phyloP scores from a whole-genome alignment of 2,329 filamentous ascomycete species.

The Leptodontidium sp. region DNA sequence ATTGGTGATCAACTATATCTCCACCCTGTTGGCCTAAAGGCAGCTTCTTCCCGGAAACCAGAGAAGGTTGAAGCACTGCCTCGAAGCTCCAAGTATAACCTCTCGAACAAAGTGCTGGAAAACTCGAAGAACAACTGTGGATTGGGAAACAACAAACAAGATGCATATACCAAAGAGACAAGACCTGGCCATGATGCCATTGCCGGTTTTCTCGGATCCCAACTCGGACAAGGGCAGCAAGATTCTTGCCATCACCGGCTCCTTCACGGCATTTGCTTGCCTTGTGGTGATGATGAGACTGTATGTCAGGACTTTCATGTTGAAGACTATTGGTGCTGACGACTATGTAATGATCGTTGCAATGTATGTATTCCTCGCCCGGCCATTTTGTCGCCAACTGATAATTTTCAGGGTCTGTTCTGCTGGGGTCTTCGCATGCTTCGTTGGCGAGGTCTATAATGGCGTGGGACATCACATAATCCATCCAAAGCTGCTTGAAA shows the following conservation, averaged over 20 bases:
- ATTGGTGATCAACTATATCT: slow-evolving; percentile 28
- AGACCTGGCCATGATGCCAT: background rate
- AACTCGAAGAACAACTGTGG: slow-evolving; percentile 4
- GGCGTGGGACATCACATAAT: slow-evolving; percentile 54
- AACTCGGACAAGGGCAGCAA: slow-evolving; percentile 46
- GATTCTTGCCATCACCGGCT: slow-evolving; percentile 51
- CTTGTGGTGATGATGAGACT: slow-evolving; percentile 51
- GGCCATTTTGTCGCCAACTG: background rate
- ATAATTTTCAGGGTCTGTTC: slow-evolving; percentile 30
- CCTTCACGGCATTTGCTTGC: slow-evolving; percentile 49
- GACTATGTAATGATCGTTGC: slow-evolving; percentile 52
- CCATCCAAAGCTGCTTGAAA: slow-evolving; percentile 42
- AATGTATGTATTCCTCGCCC: slow-evolving; percentile 15
- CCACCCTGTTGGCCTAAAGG: slow-evolving; percentile 25
- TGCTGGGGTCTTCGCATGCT: slow-evolving; percentile 46
- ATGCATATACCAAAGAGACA: slow-evolving; percentile 31
- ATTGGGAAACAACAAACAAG: slow-evolving; percentile 5
- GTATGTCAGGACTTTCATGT: slow-evolving; percentile 54
- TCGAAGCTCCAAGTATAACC: background rate
- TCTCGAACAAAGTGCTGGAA: slow-evolving; percentile 24
- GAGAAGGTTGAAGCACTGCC: background rate
- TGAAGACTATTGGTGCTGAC: slow-evolving; percentile 56
- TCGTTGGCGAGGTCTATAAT: slow-evolving; percentile 51
- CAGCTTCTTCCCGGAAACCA: slow-evolving; percentile 1
- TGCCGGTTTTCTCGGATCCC: slow-evolving; percentile 26